Base-by-base conservation (phyloP, 129 eudicot genomes). In the Ambrosia trifida region DNA sequence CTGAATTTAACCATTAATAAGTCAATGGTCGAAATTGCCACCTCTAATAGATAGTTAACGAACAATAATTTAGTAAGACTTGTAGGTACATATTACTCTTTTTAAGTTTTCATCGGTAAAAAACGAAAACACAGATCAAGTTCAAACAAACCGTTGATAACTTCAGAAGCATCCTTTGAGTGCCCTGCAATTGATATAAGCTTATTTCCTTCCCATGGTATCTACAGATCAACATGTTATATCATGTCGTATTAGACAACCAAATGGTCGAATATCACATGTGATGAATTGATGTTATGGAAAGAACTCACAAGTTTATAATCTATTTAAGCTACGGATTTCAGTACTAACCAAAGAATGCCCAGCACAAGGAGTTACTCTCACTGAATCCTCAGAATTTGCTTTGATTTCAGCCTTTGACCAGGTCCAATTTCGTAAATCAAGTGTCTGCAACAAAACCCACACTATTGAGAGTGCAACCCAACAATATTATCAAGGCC, bases 101-200 rank as follows among this genome's bases (percentile, higher is more conserved):
- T 24, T 24, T 24, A 24, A 24, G 28, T 24, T 24, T 24, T 24
- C 5, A 17, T 68, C 32, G 28, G 24, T 11, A 70, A 43, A 60
- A 60, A 60, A 1, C 13, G 51, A 16, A 75, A 67, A 13, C 19
- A 72, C 4, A 2, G 43, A 43, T 24, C 35, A 57, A 76, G 41
- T 45, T 58, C 52, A 69, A 11, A 41, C 82, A 70, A 76, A 89
- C 99, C 99, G 77, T 84, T 94, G 58, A 94, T 52, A 67, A 83
- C 70, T 76, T 94, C 91, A 41, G 91, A 84, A 76, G 93, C 96
- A 81, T 89, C 99, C 83, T 89, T 94, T 44, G 96, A 82, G 83
- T 94, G 96, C 49, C 99, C 99, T 78, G 89, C 96, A 54, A 94
- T 78, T 80, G 96, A 84, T 72, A 94, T 83, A 84, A 94, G 97